Evolutionary conservation across 2,329 filamentous ascomycete genomes (phyloP).

Genomic region (Fulvia fulva): DNA sequence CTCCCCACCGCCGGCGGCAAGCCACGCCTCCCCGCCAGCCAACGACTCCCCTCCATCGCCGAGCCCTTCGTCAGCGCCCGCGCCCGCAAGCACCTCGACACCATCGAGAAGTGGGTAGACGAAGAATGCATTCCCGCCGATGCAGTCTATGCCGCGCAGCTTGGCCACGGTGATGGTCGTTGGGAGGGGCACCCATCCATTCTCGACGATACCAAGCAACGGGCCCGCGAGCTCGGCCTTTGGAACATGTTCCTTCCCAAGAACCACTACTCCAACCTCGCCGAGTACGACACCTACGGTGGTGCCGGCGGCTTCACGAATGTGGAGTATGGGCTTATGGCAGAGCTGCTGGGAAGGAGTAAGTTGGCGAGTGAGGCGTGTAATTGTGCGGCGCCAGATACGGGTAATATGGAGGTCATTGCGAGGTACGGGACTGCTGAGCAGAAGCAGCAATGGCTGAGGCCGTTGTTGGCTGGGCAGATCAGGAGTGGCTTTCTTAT

Average conservation of each 20-base stretch:
- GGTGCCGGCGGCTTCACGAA: constrained; percentile 85
- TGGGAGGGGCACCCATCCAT: constrained; percentile 77
- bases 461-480: constrained; percentile 47
- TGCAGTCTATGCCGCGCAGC: constrained; percentile 70
- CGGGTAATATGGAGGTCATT: constrained; percentile 51
- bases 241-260: constrained; percentile 99
- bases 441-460: constrained; percentile 49
- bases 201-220: constrained; percentile 77
- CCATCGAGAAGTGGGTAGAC: constrained; percentile 89
- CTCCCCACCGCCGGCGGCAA: constrained; percentile 12
- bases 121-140: constrained; percentile 80
- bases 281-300: constrained; percentile 52
- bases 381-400: constrained; percentile 56
- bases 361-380: constrained; percentile 80
- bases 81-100: constrained; percentile 76
- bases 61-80: constrained; percentile 72
- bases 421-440: constrained; percentile 49
- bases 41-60: constrained; percentile 56
- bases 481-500: constrained; percentile 48
- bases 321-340: constrained; percentile 96
- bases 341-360: constrained; percentile 88
- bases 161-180: constrained; percentile 70
- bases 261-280: constrained; percentile 64
- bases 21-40: constrained; percentile 43
- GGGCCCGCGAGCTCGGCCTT: constrained; percentile 76